Evolutionary conservation across 1,284 basidiomycete genomes (phyloP), one percentile per base, ranked within the genome.

Genomic region (Neolentinus lepideus): DNA sequence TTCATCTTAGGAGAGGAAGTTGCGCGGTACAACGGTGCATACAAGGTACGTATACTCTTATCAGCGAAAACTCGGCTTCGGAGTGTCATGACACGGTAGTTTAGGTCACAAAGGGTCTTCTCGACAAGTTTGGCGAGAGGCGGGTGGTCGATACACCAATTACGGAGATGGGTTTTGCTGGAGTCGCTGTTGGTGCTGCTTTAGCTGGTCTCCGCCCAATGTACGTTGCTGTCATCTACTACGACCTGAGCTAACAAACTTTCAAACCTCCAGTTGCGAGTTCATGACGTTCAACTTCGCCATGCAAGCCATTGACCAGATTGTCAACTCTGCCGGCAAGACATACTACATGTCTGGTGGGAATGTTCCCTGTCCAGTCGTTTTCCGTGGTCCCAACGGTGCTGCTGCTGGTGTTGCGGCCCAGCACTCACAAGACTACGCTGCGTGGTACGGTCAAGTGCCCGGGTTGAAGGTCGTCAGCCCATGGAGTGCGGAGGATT

Each of bases 311-410:
- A 99, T 99, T 70, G 97, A 99, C 76, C 97, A 99, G 72, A 98
- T 99, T 63, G 92, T 99, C 74, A 99, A 99, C 85, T 98, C 95
- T n/a, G 97, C 91, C 58, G 97, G 92, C 63, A 99, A 99, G 82
- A 99, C 97, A 11, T 94, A 98, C 77, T 99, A 99, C 85, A 99
- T 99, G 97, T 98, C 95, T 48, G 97, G 95, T 60, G 97, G 97
- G 63, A 97, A 94, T 68, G 93, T 97, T 22, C 91, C 93, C 12
- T 98, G 96, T 78, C 94, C 97, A 27, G 90, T 99, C 62, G 94
- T 98, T 57, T 99, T 99, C 89, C 94, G 97, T 76, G 97, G 97
- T 58, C 97, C 97, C 59, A 99, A 99, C 74, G 97, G 97, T 72
- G 97, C 97, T 57, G 97, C 97, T 54, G 77, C 94, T 57, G 97